Conservation (phyloP, 2,329 filamentous ascomycete genomes). For the Talaromyces sp. region DNA sequence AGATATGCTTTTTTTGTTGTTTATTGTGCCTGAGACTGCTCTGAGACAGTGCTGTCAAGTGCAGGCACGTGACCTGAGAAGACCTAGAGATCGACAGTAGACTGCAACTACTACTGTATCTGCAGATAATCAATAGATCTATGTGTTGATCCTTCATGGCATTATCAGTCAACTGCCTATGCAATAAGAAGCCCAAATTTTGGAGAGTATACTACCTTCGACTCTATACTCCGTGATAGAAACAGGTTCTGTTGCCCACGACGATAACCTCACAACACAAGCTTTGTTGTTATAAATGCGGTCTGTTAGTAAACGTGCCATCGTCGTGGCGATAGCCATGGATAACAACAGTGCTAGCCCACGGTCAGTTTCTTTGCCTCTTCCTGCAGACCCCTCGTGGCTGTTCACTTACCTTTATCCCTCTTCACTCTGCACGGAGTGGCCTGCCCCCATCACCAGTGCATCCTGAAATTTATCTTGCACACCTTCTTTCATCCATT, state of each 20-base stretch:
- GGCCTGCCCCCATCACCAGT: not conserved
- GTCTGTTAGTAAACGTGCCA: not conserved
- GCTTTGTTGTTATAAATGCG: not conserved
- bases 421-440: not conserved
- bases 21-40: not conserved
- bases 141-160: not conserved
- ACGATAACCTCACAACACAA: not conserved
- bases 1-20: not conserved
- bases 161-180: not conserved
- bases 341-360: not conserved
- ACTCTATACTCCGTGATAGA: no score
- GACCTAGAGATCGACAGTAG: not conserved
- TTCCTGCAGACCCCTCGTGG: not conserved
- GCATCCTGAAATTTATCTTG: not conserved
- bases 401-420: not conserved
- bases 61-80: not conserved
- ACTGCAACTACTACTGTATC: not conserved
- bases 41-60: not conserved
- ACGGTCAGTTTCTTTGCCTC: not conserved
- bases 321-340: not conserved
- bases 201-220: no score
- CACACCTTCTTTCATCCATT: not conserved
- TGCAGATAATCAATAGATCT: not conserved
- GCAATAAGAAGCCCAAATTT: no score
- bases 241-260: not conserved